Evolutionary conservation across 768 basidiomycete species (phyloP).

Genomic region (Dendrothele bispora): DNA sequence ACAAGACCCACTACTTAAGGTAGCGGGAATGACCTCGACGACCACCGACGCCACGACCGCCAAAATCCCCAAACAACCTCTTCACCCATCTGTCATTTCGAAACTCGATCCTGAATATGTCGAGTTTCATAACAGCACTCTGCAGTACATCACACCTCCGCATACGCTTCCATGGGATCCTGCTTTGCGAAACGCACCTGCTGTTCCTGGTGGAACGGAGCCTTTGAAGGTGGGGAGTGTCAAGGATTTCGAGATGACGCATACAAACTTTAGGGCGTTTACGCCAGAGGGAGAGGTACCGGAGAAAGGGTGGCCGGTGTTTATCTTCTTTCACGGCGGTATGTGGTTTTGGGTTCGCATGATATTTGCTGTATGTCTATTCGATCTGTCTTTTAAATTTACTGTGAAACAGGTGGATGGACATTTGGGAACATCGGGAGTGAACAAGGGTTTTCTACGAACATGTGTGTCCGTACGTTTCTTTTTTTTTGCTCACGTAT

Average conservation of each 20-base stretch:
- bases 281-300: conserved; percentile 57
- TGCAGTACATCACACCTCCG: conserved; percentile 46
- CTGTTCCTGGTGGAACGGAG: conserved; percentile 56
- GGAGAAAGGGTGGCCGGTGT: conserved; percentile 63
- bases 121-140: conserved; percentile 53
- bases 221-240: conserved; percentile 57
- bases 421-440: conserved; percentile 65
- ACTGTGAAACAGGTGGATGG: conserved; percentile 60
- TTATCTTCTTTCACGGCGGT: conserved; percentile 79
- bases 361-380: too few relatives aligned
- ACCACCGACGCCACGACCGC: conserved; percentile 9
- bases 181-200: conserved; percentile 46
- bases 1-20: too few relatives aligned
- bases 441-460: conserved; percentile 61
- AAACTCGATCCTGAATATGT: conserved; percentile 69
- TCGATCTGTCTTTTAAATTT: too few relatives aligned
- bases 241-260: conserved; percentile 50
- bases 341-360: too few relatives aligned
- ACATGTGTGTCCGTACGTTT: conserved; percentile 55
- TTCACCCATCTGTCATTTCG: conserved; percentile 60
- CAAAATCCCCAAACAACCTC: conserved; percentile 38
- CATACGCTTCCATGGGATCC: conserved; percentile 67
- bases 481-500: not conserved
- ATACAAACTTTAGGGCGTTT: conserved; percentile 61
- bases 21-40: too few relatives aligned